Base-by-base conservation (phyloP, 1,139 yeast species). In the Candida sanyaensis region DNA sequence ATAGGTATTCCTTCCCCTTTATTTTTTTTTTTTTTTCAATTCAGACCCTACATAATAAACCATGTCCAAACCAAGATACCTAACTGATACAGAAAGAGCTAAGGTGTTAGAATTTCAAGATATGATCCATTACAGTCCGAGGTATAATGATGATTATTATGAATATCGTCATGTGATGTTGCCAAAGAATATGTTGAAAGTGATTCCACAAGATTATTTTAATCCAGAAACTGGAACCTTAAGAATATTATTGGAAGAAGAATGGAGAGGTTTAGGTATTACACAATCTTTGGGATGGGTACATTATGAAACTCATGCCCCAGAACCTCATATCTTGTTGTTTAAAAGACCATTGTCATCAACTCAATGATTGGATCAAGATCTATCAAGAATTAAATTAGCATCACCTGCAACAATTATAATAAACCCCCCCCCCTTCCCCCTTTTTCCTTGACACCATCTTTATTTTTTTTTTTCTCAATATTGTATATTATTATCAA, bases 251-350 rank as follows among this genome's bases (percentile, higher is more conserved):
- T 70, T 87, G 50, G 99, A 95, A 66, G 98, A 93, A 57, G 99
- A 95, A 68, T 95, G 99, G 99, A 80, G 99, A 66, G 98, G 98
- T 2, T 75, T 95, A 48, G 99, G 99, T 4, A 91, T 95, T 60
- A 95, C 99, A 9, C 99, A 93, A 67, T 88, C 96, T 42, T 76
- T 95, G 52, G 99, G 99, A 1, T 95, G 99, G 99, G 95, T 81
- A 45, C 99, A 95, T 67, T 95, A 93, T 64, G 99, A 93, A 63
- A 92, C 97, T 45, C 99, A 95, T 68, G 84, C 97, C 0, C 99
- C 99, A 32, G 99, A 95, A 66, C 99, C 99, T 27, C 99, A 95
- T 64, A 93, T 95, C 53, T 73, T 95, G 53, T 76, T 95, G 55
- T 95, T 95, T 75, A 93, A 92, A 65, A 75, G 90, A 60, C 80